Evolutionary conservation across 495 filamentous ascomycete genomes (phyloP).

Genomic region (Annulohypoxylon nitens): DNA sequence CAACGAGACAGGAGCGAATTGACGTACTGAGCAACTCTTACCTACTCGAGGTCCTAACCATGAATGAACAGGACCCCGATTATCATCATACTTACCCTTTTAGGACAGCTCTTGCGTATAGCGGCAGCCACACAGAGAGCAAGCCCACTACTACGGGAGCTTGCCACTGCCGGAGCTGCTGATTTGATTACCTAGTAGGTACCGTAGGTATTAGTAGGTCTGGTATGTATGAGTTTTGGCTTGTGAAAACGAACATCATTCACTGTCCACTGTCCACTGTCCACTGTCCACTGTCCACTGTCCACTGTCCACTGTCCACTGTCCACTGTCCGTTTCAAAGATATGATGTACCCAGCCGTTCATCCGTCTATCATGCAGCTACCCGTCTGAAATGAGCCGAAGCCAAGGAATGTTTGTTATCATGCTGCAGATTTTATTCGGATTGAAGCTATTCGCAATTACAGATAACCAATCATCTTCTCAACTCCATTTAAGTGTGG

Average conservation of each 20-base stretch:
- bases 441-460: slow-evolving; percentile 45
- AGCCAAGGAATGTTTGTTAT: slow-evolving; percentile 27
- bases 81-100: slow-evolving; percentile 37
- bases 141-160: background rate
- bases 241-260: slow-evolving; percentile 29
- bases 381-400: slow-evolving; percentile 40
- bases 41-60: background rate
- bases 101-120: slow-evolving; percentile 41
- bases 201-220: background rate
- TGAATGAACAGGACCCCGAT: slow-evolving; percentile 41
- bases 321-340: slow-evolving; percentile 22
- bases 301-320: background rate
- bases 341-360: slow-evolving; percentile 27
- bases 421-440: slow-evolving; percentile 15
- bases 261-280: background rate
- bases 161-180: slow-evolving; percentile 12
- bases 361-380: slow-evolving; percentile 35
- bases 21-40: slow-evolving; percentile 22
- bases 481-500: slow-evolving; percentile 16
- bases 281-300: background rate
- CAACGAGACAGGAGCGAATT: slow-evolving; percentile 21
- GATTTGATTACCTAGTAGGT: background rate
- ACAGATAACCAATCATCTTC: slow-evolving; percentile 14
- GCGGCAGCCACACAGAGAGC: slow-evolving; percentile 32
- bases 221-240: too few relatives aligned